Conservation (phyloP, 208 protist genomes). For the Leishmania tropica region DNA sequence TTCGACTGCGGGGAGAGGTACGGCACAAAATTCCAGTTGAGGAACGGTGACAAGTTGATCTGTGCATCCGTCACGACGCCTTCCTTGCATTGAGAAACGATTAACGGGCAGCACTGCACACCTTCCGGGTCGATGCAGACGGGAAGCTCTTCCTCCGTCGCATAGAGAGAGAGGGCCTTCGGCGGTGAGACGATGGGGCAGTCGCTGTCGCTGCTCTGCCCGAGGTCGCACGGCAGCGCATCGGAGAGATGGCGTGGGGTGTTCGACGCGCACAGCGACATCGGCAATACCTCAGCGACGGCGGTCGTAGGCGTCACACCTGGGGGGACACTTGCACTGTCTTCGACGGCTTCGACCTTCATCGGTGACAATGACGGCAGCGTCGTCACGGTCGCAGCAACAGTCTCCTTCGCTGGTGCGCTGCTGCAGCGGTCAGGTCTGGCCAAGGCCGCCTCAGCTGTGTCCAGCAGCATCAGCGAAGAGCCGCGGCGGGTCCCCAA, state of each 20-base stretch:
- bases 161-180: background rate
- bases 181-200: too few relatives aligned
- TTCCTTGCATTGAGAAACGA: conserved; percentile 1
- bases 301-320: background rate
- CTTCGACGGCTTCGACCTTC: background rate
- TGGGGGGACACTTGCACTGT: background rate
- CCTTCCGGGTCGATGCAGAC: conserved; percentile 14
- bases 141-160: conserved; percentile 13
- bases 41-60: conserved; percentile 48
- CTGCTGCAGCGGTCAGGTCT: background rate
- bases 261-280: background rate
- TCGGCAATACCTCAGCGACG: background rate
- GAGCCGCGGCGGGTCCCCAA: background rate
- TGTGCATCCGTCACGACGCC: background rate
- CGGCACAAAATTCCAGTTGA: conserved; percentile 35
- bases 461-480: background rate
- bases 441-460: background rate
- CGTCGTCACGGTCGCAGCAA: background rate
- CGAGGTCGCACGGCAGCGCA: background rate
- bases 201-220: background rate
- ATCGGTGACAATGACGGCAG: background rate
- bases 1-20: conserved; percentile 23
- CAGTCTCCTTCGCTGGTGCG: background rate
- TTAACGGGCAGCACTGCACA: conserved; percentile 9
- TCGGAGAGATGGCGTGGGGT: conserved; percentile 2